Conservation (phyloP, 805 yeast genomes). For the Suhomyces sp. region DNA sequence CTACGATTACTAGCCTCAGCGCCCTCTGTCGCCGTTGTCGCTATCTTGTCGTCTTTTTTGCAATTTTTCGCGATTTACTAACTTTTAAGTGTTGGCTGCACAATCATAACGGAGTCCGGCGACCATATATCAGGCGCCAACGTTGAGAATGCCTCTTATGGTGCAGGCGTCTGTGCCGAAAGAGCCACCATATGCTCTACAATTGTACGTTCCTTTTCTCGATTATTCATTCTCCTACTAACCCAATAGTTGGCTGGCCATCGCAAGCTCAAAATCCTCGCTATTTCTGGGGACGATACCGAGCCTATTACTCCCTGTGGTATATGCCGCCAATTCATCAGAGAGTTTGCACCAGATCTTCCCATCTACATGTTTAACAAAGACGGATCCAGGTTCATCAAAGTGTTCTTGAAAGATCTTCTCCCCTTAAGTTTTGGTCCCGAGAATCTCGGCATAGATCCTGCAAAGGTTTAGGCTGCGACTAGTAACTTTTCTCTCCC, state of each 20-base stretch:
- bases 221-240: background rate
- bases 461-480: background rate
- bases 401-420: slow-evolving; percentile 56
- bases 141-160: slow-evolving; percentile 90
- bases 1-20: background rate
- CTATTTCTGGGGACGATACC: slow-evolving; percentile 57
- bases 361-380: slow-evolving; percentile 69
- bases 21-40: background rate
- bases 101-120: slow-evolving; percentile 53
- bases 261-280: slow-evolving; percentile 54
- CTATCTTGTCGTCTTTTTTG: background rate
- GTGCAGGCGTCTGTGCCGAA: slow-evolving; percentile 46
- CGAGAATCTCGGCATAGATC: slow-evolving; percentile 42
- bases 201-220: slow-evolving; percentile 22
- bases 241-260: slow-evolving; percentile 36
- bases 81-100: slow-evolving; percentile 72
- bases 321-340: slow-evolving; percentile 82
- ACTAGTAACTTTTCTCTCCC: background rate
- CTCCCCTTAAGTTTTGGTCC: slow-evolving; percentile 90
- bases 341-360: slow-evolving; percentile 67
- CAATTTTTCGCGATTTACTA: slow-evolving; percentile 10
- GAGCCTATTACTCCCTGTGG: slow-evolving; percentile 86
- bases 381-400: slow-evolving; percentile 43
- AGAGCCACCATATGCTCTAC: slow-evolving; percentile 36
- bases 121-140: slow-evolving; percentile 70